Evolutionary conservation across 495 filamentous ascomycete species (phyloP), one percentile per base, ranked within the genome.

Genomic region (Penicillium tannophilum): DNA sequence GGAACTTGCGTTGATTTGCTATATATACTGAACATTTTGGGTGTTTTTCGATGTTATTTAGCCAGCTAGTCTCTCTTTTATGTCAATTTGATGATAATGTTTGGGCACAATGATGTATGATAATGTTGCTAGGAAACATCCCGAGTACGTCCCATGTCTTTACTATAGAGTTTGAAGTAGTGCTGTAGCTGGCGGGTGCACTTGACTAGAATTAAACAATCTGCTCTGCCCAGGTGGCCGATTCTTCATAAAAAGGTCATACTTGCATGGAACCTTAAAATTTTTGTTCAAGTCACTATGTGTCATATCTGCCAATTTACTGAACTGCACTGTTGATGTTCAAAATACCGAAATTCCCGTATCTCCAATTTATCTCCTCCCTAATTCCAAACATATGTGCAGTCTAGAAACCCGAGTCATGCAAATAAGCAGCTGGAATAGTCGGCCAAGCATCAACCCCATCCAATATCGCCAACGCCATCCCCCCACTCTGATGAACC

Each of bases 371-470:
- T 9, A 36, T 11, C 9, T 14, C 33, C 9, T 36, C 9, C 10
- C 33, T 12, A 41, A 2, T n/a, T 6, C 39, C 4, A 4, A 17
- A 41, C 2, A 41, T 41, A 41, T n/a, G 16, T 36, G 33, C 33
- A n/a, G 17, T 36, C 53, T 50, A 67, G 31, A 63, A 67, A 1
- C 67, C 67, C 28, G 62, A 63, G 26, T 51, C 62, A 61, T 53
- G 20, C 49, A 56, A 55, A 56, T 75, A 76, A 24, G 59, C 62
- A 46, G 60, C 52, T 0, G 72, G 71, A 12, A 77, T 55, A 19
- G 61, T 59, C 14, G 84, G 84, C 82, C 82, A 86, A 12, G 63
- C 70, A 59, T 88, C 84, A 26, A 83, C 68, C 0, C 83, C 84
- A 68, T 88, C 84, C 54, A 83, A 64, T 24, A 87, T 73, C 0